These are phyloP conservation scores for Xerocomus potaroensis DNA, from an alignment of 768 basidiomycete species.

Conservation along the genomic window DNA sequence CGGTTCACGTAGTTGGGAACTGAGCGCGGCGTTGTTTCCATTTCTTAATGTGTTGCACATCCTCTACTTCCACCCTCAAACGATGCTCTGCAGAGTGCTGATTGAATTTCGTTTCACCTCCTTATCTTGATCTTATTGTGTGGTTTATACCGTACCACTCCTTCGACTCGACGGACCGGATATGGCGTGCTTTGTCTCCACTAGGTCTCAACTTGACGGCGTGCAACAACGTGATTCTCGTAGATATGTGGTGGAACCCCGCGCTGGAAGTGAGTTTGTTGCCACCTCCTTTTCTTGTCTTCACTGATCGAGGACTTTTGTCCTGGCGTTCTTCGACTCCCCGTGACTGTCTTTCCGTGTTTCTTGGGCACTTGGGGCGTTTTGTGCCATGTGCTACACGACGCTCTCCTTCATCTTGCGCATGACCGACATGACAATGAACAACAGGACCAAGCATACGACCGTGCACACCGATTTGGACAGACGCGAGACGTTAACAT, in stretches of 20 bases:
- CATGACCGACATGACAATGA: not conserved
- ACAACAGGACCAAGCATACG: constrained; percentile 84
- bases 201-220: constrained; percentile 86
- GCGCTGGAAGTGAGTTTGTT: constrained; percentile 61
- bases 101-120: constrained; percentile 7
- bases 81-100: constrained; percentile 4
- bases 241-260: constrained; percentile 96
- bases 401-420: not conserved
- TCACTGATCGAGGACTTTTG: constrained; percentile 8
- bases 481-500: constrained; percentile 85
- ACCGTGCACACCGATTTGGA: constrained; percentile 85
- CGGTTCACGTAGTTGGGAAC: not conserved
- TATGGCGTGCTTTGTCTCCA: constrained; percentile 4
- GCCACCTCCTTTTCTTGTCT: not conserved
- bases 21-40: not conserved
- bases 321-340: not conserved
- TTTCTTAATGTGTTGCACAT: no score
- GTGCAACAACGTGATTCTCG: constrained; percentile 91
- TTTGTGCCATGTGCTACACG: not conserved
- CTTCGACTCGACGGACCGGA: not conserved
- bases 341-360: not conserved
- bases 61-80: not conserved
- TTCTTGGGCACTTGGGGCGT: not conserved
- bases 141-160: not conserved
- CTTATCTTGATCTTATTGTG: not conserved